Conservation (phyloP, 768 basidiomycete species). For the Tephrocybe rancida region DNA sequence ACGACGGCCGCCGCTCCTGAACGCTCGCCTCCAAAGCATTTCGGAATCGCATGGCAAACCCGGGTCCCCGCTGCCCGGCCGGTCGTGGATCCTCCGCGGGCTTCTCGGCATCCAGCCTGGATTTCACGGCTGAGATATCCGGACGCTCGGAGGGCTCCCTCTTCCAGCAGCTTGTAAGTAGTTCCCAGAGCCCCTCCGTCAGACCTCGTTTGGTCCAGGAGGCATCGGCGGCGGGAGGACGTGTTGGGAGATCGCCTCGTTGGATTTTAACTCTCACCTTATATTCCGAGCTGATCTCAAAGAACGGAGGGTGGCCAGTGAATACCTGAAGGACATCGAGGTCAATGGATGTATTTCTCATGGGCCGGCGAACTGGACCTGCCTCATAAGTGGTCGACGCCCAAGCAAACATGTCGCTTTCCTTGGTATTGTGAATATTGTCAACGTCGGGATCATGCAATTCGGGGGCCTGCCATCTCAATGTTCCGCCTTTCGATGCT, state of each 20-base stretch:
- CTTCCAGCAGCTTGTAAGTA: conserved; percentile 27
- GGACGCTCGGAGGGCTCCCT: conserved; percentile 21
- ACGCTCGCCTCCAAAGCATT: background rate
- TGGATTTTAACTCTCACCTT: conserved; percentile 17
- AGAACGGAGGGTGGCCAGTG: conserved; percentile 24
- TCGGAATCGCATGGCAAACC: background rate
- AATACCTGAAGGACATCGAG: conserved; percentile 19
- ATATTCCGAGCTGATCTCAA: conserved; percentile 15
- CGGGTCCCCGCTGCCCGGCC: background rate
- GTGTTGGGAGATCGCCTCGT: conserved; percentile 19
- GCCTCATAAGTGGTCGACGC: conserved; percentile 30
- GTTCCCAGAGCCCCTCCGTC: conserved; percentile 21
- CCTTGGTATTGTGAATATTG: conserved; percentile 14
- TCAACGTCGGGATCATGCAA: conserved; percentile 9
- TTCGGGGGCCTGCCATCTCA: conserved; percentile 31
- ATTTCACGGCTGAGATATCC: background rate
- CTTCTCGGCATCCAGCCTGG: background rate
- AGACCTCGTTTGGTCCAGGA: conserved; percentile 16
- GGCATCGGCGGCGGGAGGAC: conserved; percentile 6
- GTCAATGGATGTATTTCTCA: background rate
- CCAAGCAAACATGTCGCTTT: conserved; percentile 30
- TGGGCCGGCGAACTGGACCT: background rate
- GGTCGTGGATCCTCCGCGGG: background rate
- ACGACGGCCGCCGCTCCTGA: background rate
- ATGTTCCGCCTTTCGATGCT: conserved; percentile 18